Evolutionary conservation across 441 rosid genomes (phyloP).

Genomic region (Croton laevigatus): DNA sequence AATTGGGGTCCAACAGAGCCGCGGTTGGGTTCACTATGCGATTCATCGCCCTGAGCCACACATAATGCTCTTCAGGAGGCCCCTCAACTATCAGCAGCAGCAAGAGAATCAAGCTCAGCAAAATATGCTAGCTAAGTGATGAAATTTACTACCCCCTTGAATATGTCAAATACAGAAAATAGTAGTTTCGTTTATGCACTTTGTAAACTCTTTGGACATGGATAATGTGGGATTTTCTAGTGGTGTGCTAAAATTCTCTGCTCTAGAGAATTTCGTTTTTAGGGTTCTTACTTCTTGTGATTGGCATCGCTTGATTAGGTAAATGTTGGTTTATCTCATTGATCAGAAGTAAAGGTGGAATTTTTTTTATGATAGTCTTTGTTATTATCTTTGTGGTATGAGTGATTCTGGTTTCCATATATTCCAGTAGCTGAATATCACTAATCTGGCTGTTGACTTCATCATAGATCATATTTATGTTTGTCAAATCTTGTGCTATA

Average conservation of each 20-base stretch:
- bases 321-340: neutral
- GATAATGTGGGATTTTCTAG: conserved; percentile 10
- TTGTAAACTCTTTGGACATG: conserved; percentile 16
- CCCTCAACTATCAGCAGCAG: conserved; percentile 87
- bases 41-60: conserved; percentile 99
- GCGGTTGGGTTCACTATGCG: conserved; percentile 99
- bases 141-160: neutral
- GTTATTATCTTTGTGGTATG: neutral
- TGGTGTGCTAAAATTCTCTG: conserved; percentile 24
- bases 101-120: conserved; percentile 72
- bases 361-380: too few species aligned
- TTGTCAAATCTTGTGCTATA: too few species aligned
- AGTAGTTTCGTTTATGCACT: conserved; percentile 24
- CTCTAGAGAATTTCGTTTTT: conserved; percentile 29
- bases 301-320: conserved; percentile 13
- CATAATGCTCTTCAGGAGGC: conserved; percentile 98
- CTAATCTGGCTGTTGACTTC: too few species aligned
- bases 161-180: conserved; percentile 2
- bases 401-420: conserved; percentile 9
- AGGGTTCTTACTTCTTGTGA: conserved; percentile 14
- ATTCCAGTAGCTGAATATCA: neutral
- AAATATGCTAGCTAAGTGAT: conserved; percentile 48
- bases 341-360: neutral
- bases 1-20: conserved; percentile 93
- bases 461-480: too few species aligned